A percentile compares a stretch with the other conserved stretches of the same genome.
Evolutionary conservation across 2,329 filamentous ascomycete species (phyloP).

Genomic region (Fusarium anguioides): DNA sequence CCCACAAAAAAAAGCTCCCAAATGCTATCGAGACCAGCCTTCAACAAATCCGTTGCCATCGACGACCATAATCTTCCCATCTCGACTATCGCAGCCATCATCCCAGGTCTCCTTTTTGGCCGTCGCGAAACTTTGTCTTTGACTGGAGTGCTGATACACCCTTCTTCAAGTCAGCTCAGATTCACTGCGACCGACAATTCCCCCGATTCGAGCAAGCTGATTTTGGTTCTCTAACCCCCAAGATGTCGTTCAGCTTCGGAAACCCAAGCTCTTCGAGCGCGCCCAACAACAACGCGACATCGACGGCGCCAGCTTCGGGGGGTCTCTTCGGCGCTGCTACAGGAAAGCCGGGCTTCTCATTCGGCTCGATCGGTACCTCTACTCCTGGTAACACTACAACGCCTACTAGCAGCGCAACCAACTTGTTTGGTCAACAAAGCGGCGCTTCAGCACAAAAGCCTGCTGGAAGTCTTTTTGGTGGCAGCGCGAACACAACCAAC

Average conservation of each 20-base stretch:
- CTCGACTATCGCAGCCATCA: constrained; percentile 24
- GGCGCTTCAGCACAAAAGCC: constrained; percentile 45
- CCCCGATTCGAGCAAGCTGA: constrained; percentile 35
- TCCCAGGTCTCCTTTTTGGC: constrained; percentile 8
- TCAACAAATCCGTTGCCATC: constrained; percentile 39
- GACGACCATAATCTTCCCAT: constrained; percentile 32
- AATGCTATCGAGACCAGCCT: constrained; percentile 30
- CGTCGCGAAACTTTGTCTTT: constrained; percentile 1
- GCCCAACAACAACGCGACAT: constrained; percentile 47
- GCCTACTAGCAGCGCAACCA: constrained; percentile 43
- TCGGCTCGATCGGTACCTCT: constrained; percentile 48
- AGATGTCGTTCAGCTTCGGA: constrained; percentile 57
- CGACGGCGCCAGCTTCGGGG: constrained; percentile 54
- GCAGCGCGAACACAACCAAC: constrained; percentile 37
- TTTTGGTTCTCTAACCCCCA: constrained; percentile 31
- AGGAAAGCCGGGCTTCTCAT: constrained; percentile 55
- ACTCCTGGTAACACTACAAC: constrained; percentile 45
- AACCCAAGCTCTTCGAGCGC: constrained; percentile 50
- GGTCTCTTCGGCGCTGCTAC: constrained; percentile 55
- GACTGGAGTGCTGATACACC: constrained; percentile 14
- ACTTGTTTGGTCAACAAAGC: constrained; percentile 50
- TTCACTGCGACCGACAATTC: constrained; percentile 26
- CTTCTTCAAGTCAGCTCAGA: not conserved
- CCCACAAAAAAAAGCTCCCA: constrained; percentile 48
- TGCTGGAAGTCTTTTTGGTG: constrained; percentile 41